These are phyloP conservation scores for Manihot esculenta DNA, from an alignment of 441 rosid species.

Conservation along the genomic window DNA sequence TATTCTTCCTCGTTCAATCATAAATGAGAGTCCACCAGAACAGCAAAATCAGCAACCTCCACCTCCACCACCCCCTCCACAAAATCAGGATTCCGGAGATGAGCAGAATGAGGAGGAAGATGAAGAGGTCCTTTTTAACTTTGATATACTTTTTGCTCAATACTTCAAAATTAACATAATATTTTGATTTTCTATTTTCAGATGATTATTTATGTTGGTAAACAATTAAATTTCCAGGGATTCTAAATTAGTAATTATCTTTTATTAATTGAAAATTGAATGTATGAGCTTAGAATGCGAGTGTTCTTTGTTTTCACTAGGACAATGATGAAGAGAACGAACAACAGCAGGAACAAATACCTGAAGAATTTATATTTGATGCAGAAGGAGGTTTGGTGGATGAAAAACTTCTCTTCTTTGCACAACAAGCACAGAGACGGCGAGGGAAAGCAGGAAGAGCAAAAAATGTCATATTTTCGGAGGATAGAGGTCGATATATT, in stretches of 20 bases:
- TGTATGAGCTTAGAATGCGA: constrained; percentile 7
- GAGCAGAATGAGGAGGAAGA: constrained; percentile 88
- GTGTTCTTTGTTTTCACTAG: constrained; percentile 34
- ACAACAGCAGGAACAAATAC: constrained; percentile 92
- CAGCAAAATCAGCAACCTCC: constrained; percentile 94
- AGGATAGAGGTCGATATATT: constrained; percentile 96
- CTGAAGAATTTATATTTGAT: constrained; percentile 96
- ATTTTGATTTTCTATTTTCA: constrained; percentile 6
- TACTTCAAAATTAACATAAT: not conserved
- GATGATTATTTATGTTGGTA: not conserved
- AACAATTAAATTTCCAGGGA: not conserved
- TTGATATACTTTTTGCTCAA: constrained; percentile 10
- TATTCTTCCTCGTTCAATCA: constrained; percentile 89
- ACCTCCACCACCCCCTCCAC: constrained; percentile 93
- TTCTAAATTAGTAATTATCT: constrained; percentile 3
- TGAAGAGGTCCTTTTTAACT: constrained; percentile 53
- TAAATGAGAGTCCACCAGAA: constrained; percentile 83
- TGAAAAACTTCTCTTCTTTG: constrained; percentile 97
- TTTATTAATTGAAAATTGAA: not conserved
- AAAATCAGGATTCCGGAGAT: constrained; percentile 74
- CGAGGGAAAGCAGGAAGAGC: constrained; percentile 98
- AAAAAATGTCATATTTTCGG: constrained; percentile 92
- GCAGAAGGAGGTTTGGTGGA: constrained; percentile 99
- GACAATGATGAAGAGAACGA: constrained; percentile 75
- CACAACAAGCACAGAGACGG: constrained; percentile 96